These are phyloP conservation scores for Nemania serpens DNA, from an alignment of 2,329 filamentous ascomycete species.

Conservation along the genomic window DNA sequence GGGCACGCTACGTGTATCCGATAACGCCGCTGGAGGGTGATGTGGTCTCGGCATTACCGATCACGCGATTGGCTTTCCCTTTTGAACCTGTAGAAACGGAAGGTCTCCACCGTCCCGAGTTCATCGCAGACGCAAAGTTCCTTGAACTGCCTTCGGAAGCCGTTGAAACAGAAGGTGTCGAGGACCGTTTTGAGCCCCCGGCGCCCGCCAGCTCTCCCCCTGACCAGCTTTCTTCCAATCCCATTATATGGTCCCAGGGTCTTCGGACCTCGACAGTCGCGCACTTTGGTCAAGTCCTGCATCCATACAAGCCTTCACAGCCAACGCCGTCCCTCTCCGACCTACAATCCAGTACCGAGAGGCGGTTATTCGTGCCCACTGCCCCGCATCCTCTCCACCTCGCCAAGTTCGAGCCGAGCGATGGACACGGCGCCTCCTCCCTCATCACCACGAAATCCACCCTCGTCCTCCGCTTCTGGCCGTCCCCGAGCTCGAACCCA, in stretches of 20 bases:
- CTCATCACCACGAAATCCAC: conserved; percentile 38
- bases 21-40: conserved; percentile 6
- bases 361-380: conserved; percentile 50
- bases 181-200: too few species aligned
- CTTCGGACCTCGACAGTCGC: conserved; percentile 44
- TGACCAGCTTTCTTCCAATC: conserved; percentile 10
- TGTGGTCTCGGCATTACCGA: neutral
- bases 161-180: too few species aligned
- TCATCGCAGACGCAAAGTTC: conserved; percentile 2
- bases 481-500: conserved; percentile 35
- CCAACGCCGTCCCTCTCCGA: conserved; percentile 18
- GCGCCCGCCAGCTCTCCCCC: too few species aligned
- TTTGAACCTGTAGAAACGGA: conserved; percentile 24
- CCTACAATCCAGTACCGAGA: conserved; percentile 28
- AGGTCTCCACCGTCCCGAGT: neutral
- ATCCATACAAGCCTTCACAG: conserved; percentile 21
- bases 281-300: conserved; percentile 57
- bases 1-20: conserved; percentile 43
- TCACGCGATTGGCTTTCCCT: conserved; percentile 28
- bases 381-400: conserved; percentile 55
- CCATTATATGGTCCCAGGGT: conserved; percentile 34
- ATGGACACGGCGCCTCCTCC: conserved; percentile 26
- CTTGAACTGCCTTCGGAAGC: too few species aligned
- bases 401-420: conserved; percentile 38
- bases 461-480: conserved; percentile 54